Evolutionary conservation across 176 grass and related monocot genomes (phyloP).

Genomic region (Bonia amplexicaulis): DNA sequence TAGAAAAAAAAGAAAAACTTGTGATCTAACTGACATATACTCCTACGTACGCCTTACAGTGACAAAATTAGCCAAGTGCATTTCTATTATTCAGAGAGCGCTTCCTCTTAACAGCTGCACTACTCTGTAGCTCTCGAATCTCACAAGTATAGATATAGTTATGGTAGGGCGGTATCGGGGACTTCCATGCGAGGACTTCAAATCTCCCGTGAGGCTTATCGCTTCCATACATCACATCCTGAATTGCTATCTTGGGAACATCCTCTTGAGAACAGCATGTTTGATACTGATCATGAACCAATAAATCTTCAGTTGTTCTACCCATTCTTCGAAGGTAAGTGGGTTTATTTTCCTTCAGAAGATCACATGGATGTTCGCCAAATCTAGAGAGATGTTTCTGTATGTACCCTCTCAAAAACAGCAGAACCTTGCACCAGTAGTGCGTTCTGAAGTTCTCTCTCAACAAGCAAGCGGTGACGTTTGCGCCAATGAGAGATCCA

Average conservation of each 20-base stretch:
- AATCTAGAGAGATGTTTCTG: neutral
- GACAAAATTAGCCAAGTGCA: neutral
- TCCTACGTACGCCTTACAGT: neutral
- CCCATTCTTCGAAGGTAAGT: neutral
- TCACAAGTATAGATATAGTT: neutral
- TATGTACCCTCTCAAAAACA: neutral
- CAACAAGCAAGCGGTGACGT: neutral
- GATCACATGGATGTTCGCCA: neutral
- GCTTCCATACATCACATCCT: neutral
- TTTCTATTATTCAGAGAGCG: neutral
- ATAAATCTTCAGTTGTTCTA: neutral
- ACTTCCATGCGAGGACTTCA: neutral
- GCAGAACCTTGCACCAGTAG: neutral
- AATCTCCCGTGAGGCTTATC: neutral
- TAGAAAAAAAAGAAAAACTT: too few relatives aligned
- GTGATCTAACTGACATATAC: neutral
- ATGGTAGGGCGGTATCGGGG: conserved; percentile 5
- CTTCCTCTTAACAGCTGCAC: neutral
- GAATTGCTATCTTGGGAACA: neutral
- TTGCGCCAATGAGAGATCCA: neutral
- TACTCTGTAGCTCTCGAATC: neutral
- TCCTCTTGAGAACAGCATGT: neutral
- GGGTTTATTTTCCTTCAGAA: neutral
- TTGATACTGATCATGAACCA: neutral
- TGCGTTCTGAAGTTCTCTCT: neutral